Percentiles rank a stretch among this genome's conserved stretches.
These are phyloP conservation scores for Ustilago trichophora DNA, from an alignment of 1,284 basidiomycete genomes.

Conservation along the genomic window DNA sequence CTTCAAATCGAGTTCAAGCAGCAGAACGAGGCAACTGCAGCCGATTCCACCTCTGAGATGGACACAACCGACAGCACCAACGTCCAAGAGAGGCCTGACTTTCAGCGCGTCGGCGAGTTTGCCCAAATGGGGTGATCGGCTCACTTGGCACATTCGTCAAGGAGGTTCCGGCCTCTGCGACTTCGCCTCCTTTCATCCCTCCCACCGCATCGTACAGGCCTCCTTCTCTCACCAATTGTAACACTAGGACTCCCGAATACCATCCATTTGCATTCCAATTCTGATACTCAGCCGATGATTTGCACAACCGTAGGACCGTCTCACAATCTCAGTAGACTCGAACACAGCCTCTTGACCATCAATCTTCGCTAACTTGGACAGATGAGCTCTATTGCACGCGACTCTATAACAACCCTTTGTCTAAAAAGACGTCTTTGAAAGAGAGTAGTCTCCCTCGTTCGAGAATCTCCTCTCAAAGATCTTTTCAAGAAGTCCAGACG, in stretches of 20 bases:
- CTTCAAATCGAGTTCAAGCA: constrained; percentile 35
- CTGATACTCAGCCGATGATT: background rate
- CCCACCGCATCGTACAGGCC: constrained; percentile 1
- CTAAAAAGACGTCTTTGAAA: constrained; percentile 9
- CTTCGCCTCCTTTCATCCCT: background rate
- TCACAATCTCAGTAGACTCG: too few species aligned
- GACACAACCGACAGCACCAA: constrained; percentile 13
- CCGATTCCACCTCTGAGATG: constrained; percentile 18
- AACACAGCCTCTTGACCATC: too few species aligned
- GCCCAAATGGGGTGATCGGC: constrained; percentile 17
- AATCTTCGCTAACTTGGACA: too few species aligned
- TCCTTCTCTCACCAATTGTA: constrained; percentile 26
- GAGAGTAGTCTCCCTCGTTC: background rate
- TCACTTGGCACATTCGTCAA: too few species aligned
- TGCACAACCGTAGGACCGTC: too few species aligned
- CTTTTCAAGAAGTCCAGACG: constrained; percentile 24
- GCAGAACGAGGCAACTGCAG: background rate
- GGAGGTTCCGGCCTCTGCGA: too few species aligned
- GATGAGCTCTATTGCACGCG: too few species aligned
- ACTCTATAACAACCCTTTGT: too few species aligned
- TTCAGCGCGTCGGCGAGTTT: constrained; percentile 26
- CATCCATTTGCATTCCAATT: constrained; percentile 3
- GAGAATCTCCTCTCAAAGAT: constrained; percentile 23
- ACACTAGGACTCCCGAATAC: constrained; percentile 9
- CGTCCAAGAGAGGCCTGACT: background rate